Conservation (phyloP, 768 basidiomycete genomes). For the Chlorophyllum brunneum region DNA sequence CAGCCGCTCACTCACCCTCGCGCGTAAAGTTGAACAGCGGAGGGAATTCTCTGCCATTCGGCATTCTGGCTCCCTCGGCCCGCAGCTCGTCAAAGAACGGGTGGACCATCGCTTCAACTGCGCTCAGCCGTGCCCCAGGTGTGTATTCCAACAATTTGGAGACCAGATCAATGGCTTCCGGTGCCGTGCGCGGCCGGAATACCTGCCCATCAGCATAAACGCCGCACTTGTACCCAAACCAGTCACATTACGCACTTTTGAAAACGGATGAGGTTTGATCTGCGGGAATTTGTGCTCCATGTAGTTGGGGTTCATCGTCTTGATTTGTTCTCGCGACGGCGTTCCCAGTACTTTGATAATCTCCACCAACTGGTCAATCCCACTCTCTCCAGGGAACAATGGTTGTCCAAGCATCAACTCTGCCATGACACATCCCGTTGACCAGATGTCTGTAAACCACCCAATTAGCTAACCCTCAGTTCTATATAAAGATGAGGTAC, state of each 20-base stretch:
- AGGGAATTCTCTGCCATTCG: conserved; percentile 95
- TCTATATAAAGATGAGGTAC: conserved; percentile 25
- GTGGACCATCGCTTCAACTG: conserved; percentile 89
- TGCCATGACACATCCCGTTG: conserved; percentile 99
- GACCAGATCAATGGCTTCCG: conserved; percentile 95
- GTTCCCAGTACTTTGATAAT: conserved; percentile 99
- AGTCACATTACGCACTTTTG: conserved; percentile 58
- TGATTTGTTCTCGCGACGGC: conserved; percentile 98
- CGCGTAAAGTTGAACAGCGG: conserved; percentile 92
- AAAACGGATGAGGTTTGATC: conserved; percentile 99
- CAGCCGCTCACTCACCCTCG: conserved; percentile 64
- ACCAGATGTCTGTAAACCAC: conserved; percentile 83
- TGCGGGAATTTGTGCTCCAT: conserved; percentile 99
- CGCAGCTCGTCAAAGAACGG: conserved; percentile 97
- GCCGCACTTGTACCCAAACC: conserved; percentile 7
- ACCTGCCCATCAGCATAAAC: conserved; percentile 50
- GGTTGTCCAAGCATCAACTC: conserved; percentile 99
- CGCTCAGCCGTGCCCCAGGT: conserved; percentile 87
- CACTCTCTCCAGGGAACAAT: conserved; percentile 97
- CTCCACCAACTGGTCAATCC: conserved; percentile 98
- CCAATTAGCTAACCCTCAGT: conserved; percentile 13
- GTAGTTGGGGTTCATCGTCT: conserved; percentile 99
- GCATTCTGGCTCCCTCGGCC: conserved; percentile 88
- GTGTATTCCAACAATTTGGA: conserved; percentile 96
- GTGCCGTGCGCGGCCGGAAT: conserved; percentile 94